Percentiles rank a stretch among this genome's conserved stretches.
Conservation (phyloP, 2,329 filamentous ascomycete species). For the Trichoderma guizhouense region DNA sequence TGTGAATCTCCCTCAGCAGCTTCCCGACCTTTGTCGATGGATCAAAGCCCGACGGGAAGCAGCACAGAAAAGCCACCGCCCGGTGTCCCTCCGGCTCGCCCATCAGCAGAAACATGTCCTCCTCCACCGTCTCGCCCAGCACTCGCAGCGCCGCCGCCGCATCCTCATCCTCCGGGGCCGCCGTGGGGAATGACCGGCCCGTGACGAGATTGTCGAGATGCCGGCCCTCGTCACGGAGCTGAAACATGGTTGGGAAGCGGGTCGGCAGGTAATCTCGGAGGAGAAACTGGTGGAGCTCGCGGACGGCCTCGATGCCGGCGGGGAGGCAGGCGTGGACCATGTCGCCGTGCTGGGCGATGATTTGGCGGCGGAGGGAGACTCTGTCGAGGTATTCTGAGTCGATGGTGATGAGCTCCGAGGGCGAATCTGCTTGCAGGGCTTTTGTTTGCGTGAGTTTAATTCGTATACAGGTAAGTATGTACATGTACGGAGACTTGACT, state of each 20-base stretch:
- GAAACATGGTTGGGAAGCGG: slow-evolving; percentile 49
- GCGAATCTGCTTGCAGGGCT: slow-evolving; percentile 40
- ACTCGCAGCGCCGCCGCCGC: slow-evolving; percentile 34
- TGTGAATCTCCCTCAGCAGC: slow-evolving; percentile 47
- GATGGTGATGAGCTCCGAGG: slow-evolving; percentile 51
- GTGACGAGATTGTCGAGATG: slow-evolving; percentile 42
- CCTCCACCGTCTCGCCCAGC: slow-evolving; percentile 51
- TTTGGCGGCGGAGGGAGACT: slow-evolving; percentile 37
- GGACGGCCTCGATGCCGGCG: slow-evolving; percentile 39
- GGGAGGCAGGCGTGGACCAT: slow-evolving; percentile 43
- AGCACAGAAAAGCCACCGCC: slow-evolving; percentile 49
- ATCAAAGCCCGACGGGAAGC: slow-evolving; percentile 52
- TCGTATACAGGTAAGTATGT: background rate
- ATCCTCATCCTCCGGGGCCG: slow-evolving; percentile 30
- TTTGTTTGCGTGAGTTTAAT: background rate
- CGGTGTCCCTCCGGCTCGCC: slow-evolving; percentile 42
- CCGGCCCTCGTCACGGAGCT: slow-evolving; percentile 30
- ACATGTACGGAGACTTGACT: slow-evolving; percentile 14
- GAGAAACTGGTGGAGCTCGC: slow-evolving; percentile 49
- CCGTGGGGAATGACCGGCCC: slow-evolving; percentile 27
- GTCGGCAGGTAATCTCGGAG: slow-evolving; percentile 45
- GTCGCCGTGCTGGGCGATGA: slow-evolving; percentile 38
- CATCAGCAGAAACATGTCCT: slow-evolving; percentile 51
- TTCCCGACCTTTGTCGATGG: slow-evolving; percentile 49
- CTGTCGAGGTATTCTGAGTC: slow-evolving; percentile 49